Evolutionary conservation across 73 alveolate species (phyloP), one percentile per base, ranked within the genome.

Genomic region (Uronychia setigera): DNA sequence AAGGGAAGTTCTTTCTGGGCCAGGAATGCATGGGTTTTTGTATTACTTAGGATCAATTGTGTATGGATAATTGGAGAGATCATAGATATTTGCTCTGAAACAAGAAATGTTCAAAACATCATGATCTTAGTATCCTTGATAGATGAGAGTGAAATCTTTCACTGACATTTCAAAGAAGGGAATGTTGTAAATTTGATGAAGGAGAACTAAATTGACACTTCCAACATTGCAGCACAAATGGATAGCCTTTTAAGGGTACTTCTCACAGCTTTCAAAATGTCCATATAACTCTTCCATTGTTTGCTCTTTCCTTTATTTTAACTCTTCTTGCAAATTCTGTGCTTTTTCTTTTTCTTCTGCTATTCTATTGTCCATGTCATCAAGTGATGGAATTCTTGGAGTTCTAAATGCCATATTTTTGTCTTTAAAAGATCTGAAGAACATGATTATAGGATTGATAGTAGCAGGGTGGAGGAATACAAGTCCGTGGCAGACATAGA

Each of bases 41-140:
- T 59, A 83, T 1, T 11, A 0, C 31, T 76, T 76, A 0, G 91
- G 84, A 76, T 59, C 80, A 0, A 83, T 11, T 33, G 91, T 83
- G 60, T 83, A 83, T 31, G 91, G 91, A 59, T 83, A 83, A 31
- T 74, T 67, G 32, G 91, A 59, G 11, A 83, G 59, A 74, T 83
- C 91, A n/a, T 32, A 83, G n/a, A 83, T n/a, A 29, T 28, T 9
- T n/a, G 77, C 80, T 28, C 34, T 80, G 31, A 32, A 1, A 30
- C 34, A 83, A 11, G 32, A 26, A 11, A 80, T 30, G 29, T 32
- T 1, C 31, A 83, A 75, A 1, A 25, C 35, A n/a, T 29, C 28
- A 46, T 83, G 91, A 76, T 83, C 91, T 32, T 76, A 29, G 25
- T 74, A 32, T 9, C 77, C 33, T 31, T 9, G 28, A 28, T 83